phyloP scores from a whole-genome alignment of 163 green algal genomes.

The Scenedesmus sp. region DNA sequence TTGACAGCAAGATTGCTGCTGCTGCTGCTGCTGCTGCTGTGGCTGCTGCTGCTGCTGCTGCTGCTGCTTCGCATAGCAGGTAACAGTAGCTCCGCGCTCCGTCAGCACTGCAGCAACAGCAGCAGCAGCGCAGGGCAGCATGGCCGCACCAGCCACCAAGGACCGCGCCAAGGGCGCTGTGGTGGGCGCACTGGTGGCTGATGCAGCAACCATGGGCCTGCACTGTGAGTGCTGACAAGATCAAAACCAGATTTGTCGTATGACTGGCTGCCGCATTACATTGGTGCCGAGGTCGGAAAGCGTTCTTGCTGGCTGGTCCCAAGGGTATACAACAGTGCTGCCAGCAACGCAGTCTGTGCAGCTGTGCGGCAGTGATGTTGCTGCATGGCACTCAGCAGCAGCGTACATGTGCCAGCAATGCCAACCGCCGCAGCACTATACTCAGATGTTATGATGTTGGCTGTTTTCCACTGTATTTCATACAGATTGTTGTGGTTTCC shows the following conservation, averaged over 20 bases:
- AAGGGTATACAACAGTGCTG: background rate
- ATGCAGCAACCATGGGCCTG: slow-evolving; percentile 69
- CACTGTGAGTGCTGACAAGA: slow-evolving; percentile 54
- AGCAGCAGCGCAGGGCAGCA: slow-evolving; percentile 27
- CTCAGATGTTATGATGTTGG: too few species aligned
- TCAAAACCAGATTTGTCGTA: too few species aligned
- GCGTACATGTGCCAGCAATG: too few species aligned
- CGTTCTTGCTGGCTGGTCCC: background rate
- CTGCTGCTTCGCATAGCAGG: background rate
- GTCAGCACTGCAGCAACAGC: background rate
- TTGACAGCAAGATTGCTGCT: background rate
- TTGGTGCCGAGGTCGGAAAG: too few species aligned
- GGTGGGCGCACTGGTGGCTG: slow-evolving; percentile 66
- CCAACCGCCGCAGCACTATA: too few species aligned
- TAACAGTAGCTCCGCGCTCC: background rate
- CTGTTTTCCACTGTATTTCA: background rate
- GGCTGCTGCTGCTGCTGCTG: background rate
- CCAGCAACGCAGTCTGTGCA: background rate
- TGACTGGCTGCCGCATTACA: too few species aligned
- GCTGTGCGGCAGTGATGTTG: background rate
- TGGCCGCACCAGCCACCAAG: slow-evolving; percentile 23
- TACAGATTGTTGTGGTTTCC: background rate
- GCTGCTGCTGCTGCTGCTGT: background rate
- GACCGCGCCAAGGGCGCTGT: slow-evolving; percentile 48
- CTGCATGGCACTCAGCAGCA: too few species aligned